These are phyloP conservation scores for Prunella vulgaris DNA, from an alignment of 257 asterid genomes.

Conservation along the genomic window DNA sequence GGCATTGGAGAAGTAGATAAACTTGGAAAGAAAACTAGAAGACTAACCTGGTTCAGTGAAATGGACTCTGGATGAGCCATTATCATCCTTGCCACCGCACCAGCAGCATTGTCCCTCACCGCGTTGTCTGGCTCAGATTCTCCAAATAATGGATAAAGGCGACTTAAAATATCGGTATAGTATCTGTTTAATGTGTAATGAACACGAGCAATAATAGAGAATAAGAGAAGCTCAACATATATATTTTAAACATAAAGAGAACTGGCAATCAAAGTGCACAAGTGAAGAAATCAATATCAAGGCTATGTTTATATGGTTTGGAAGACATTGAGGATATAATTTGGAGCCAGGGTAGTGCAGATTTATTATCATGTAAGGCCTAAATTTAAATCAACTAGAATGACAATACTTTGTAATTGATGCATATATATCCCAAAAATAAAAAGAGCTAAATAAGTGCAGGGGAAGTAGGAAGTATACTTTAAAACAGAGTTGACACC, in stretches of 20 bases:
- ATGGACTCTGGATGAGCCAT: constrained; percentile 80
- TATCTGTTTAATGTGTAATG: constrained; percentile 47
- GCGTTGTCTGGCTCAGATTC: constrained; percentile 93
- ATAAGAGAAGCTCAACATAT: constrained; percentile 30
- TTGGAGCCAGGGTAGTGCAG: background rate
- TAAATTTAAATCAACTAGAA: background rate
- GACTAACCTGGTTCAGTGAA: constrained; percentile 75
- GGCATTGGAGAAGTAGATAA: constrained; percentile 12
- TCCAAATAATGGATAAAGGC: constrained; percentile 81
- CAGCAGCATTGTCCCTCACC: constrained; percentile 96
- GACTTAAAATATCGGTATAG: constrained; percentile 56
- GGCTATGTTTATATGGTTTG: background rate
- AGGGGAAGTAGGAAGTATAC: constrained; percentile 50
- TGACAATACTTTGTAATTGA: background rate
- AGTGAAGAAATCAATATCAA: background rate
- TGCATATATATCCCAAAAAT: background rate
- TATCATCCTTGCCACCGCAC: constrained; percentile 99
- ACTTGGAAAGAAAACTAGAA: constrained; percentile 3
- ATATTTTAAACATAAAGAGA: constrained; percentile 35
- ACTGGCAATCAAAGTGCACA: constrained; percentile 11
- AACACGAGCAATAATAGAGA: constrained; percentile 19
- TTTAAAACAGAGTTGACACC: constrained; percentile 74
- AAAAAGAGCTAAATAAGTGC: background rate
- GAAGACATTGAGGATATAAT: constrained; percentile 3
- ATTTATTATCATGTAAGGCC: background rate